phyloP scores from a whole-genome alignment of 495 filamentous ascomycete species.

The Penicillium robsamsonii region DNA sequence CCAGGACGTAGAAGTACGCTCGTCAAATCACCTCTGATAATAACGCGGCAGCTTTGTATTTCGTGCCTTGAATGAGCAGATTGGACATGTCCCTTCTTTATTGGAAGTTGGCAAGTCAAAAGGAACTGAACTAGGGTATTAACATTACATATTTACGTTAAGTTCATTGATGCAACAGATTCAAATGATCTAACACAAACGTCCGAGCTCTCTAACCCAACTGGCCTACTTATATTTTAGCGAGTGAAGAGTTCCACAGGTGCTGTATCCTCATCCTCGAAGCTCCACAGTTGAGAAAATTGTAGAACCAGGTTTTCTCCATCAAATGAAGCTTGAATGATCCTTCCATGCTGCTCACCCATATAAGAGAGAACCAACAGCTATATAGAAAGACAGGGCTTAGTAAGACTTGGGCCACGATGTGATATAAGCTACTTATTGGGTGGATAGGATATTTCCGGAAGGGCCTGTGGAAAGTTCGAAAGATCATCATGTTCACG shows the following conservation, averaged over 20 bases:
- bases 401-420: slow-evolving; percentile 36
- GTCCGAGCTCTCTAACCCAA: neutral
- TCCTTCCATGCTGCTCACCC: slow-evolving; percentile 11
- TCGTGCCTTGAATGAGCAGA: too few species aligned
- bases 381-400: slow-evolving; percentile 23
- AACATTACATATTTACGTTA: too few species aligned
- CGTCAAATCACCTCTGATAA: too few species aligned
- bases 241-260: slow-evolving; percentile 16
- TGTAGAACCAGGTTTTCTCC: slow-evolving; percentile 11
- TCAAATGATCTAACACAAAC: neutral
- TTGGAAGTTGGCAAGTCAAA: too few species aligned
- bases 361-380: slow-evolving; percentile 32
- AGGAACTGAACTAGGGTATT: neutral
- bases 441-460: slow-evolving; percentile 2
- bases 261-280: slow-evolving; percentile 7
- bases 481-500: slow-evolving; percentile 3
- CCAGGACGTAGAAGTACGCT: too few species aligned
- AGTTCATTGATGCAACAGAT: neutral
- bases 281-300: slow-evolving; percentile 17
- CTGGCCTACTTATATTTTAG: slow-evolving; percentile 3
- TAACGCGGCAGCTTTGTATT: too few species aligned
- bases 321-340: slow-evolving; percentile 11
- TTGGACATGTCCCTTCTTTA: too few species aligned
- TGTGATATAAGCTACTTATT: neutral
- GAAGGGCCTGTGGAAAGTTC: slow-evolving; percentile 4